Percentiles rank a stretch among this genome's conserved stretches.
Evolutionary conservation across 2,329 filamentous ascomycete genomes (phyloP).

Genomic region (Onygenales sp.): DNA sequence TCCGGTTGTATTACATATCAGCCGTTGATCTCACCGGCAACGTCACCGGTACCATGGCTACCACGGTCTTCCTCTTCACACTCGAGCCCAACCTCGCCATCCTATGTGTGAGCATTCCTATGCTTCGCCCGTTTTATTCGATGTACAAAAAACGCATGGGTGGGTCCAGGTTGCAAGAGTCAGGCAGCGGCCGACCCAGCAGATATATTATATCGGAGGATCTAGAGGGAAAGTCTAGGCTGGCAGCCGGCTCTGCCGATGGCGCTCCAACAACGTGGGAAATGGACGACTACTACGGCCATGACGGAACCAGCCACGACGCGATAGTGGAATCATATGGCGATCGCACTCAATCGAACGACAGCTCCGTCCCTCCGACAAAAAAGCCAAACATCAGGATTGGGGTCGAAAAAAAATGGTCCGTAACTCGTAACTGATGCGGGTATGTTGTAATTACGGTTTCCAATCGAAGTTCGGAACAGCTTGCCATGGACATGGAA

Average conservation of each 20-base stretch:
- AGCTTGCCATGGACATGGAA: not conserved
- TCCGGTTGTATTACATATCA: not conserved
- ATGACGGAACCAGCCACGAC: not conserved
- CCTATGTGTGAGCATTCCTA: not conserved
- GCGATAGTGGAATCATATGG: not conserved
- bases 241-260: not conserved
- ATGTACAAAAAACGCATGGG: not conserved
- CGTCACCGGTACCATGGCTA: not conserved
- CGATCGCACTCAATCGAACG: not conserved
- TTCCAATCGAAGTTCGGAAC: not conserved
- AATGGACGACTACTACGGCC: not conserved
- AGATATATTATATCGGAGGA: not conserved
- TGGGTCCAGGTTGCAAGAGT: not conserved
- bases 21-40: not conserved
- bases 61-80: not conserved
- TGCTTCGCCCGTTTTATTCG: not conserved
- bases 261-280: not conserved
- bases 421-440: not conserved
- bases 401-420: not conserved
- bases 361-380: not conserved
- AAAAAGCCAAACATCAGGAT: not conserved
- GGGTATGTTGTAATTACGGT: not conserved
- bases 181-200: slow-evolving; percentile 1
- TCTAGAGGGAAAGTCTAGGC: not conserved
- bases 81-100: not conserved